Evolutionary conservation across 192 early-diverging fungal species (phyloP), one percentile per base, ranked within the genome.

Genomic region (Coemansia sp.): DNA sequence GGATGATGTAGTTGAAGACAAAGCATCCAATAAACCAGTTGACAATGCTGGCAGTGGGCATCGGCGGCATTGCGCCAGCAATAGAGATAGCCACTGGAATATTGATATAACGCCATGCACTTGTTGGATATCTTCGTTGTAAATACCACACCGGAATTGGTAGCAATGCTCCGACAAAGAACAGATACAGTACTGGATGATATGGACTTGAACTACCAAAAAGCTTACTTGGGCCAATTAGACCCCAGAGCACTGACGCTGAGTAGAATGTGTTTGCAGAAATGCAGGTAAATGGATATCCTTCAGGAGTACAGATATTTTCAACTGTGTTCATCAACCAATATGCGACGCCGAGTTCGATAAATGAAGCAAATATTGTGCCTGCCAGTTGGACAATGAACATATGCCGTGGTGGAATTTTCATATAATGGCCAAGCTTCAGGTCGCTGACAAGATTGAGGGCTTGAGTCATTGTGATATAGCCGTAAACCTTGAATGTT

Each of bases 401-500:
- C 87, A 95, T 89, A 44, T 89, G 78, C 21, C 87, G 78, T 23
- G 94, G 94, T 54, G 91, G 87, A n/a, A 92, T 83, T 78, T 92
- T 92, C 85, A 90, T 88, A 64, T 92, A 92, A 59, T 90, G 88
- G 8, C 88, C 91, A 12, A 92, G 78, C 64, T 90, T 92, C 23
- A 89, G 69, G 64, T 92, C 90, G 66, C 67, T 64, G 10, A 76
- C 71, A 26, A 95, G 87, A 23, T 82, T 82, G 28, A 95, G 68
- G 38, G 87, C 88, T 78, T 98, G 94, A n/a, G 81, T 71, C 78
- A 92, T 82, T 5, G 87, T 83, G 59, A 89, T 94, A 70, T 87
- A 88, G 49, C 90, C 91, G 57, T 91, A 86, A 12, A 90, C 88
- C 77, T 96, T 96, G 85, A 93, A 96, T 3, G 89, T 86, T 34